These are phyloP conservation scores for Trichoderma sp. DNA, from an alignment of 2,329 filamentous ascomycete species.

Conservation along the genomic window DNA sequence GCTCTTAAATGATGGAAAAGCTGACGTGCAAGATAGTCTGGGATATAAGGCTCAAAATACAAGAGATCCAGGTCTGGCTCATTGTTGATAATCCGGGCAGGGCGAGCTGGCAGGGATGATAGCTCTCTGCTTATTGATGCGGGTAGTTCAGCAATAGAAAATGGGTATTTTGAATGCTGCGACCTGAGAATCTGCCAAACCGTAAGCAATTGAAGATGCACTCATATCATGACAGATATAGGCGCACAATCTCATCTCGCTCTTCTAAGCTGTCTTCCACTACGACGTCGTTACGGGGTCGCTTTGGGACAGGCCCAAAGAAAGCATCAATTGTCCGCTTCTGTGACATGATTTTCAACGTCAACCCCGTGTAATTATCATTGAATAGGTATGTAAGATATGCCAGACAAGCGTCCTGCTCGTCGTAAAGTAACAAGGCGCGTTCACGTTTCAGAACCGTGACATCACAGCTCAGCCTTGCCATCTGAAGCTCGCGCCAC, in stretches of 20 bases:
- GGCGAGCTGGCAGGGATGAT: slow-evolving; percentile 46
- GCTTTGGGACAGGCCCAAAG: slow-evolving; percentile 44
- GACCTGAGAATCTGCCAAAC: slow-evolving; percentile 31
- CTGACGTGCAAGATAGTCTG: slow-evolving; percentile 50
- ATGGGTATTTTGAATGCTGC: slow-evolving; percentile 47
- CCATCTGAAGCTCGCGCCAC: slow-evolving; percentile 15
- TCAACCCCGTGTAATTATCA: neutral
- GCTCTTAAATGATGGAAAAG: slow-evolving; percentile 68
- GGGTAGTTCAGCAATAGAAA: slow-evolving; percentile 47
- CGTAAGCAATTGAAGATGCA: neutral
- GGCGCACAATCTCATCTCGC: slow-evolving; percentile 8
- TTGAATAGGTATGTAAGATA: neutral
- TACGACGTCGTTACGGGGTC: slow-evolving; percentile 20
- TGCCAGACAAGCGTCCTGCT: neutral
- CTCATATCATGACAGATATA: neutral
- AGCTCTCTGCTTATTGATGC: slow-evolving; percentile 38
- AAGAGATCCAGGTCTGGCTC: slow-evolving; percentile 69
- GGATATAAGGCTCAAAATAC: slow-evolving; percentile 72
- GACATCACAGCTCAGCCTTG: slow-evolving; percentile 25
- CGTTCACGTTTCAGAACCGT: slow-evolving; percentile 16
- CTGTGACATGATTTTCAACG: slow-evolving; percentile 19
- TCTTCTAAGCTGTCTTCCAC: neutral
- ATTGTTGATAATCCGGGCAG: slow-evolving; percentile 58
- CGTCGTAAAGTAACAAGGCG: neutral
- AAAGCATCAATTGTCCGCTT: slow-evolving; percentile 65